Evolutionary conservation across 345 rosid genomes (phyloP), one percentile per base, ranked within the genome.

Genomic region (Populus davidiana): DNA sequence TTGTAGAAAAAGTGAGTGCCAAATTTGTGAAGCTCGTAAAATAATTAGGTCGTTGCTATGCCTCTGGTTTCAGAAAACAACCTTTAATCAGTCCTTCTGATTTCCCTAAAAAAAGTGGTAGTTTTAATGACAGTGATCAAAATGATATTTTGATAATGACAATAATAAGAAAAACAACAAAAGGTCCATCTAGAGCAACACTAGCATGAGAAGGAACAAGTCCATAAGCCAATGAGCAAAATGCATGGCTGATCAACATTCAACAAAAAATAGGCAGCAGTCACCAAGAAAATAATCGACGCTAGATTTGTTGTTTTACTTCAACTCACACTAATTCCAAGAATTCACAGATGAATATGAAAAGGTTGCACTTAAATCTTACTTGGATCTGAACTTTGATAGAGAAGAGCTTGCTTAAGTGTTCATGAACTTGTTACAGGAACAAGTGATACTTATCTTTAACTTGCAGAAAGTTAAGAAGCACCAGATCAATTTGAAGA

Each of bases 31-130:
- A 20, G 59, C 59, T 52, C 59, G 23, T 59, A 59, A 59, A 59
- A 59, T 59, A 25, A 59, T 59, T 59, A 10, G 29, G 25, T 23
- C n/a, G 23, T 59, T 23, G 4, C 29, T 59, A n/a, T 23, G 25
- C 56, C 33, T 41, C 75, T 25, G 44, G 54, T 44, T 66, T n/a
- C 61, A 50, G 35, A 75, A 25, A 67, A 67, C 35, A 75, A 67
- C 23, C 63, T 47, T 38, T 8, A 23, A 36, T 59, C 50, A 2
- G 38, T n/a, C 21, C 36, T 21, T 13, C 44, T 43, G 14, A 20
- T 56, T 20, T 70, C 38, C 20, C 23, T 35, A n/a, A 6, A 56
- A 41, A 18, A 47, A n/a, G 27, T 13, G 10, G 36, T 56, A 18
- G 16, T 43, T n/a, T 23, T 20, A 23, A 70, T 5, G 21, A 35